Conservation (phyloP, 345 rosid genomes). For the Arabidopsis suecica region DNA sequence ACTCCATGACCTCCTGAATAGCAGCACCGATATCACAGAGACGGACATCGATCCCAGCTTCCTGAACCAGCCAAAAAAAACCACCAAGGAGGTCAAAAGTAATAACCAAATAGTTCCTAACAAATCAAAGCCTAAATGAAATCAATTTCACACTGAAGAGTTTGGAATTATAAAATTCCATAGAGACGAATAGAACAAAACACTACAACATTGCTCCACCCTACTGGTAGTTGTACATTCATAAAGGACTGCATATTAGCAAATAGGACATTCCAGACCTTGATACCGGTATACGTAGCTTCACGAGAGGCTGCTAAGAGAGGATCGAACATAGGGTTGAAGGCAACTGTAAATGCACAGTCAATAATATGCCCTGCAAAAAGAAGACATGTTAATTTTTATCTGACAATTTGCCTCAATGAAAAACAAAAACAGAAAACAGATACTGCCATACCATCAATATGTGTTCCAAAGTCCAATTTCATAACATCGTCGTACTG, state of each 20-base stretch:
- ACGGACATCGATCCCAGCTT: slow-evolving; percentile 95
- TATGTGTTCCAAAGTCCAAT: slow-evolving; percentile 96
- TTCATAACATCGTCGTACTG: slow-evolving; percentile 97
- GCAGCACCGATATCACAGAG: slow-evolving; percentile 98
- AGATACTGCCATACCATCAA: slow-evolving; percentile 64
- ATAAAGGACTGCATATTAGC: background rate
- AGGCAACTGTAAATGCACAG: slow-evolving; percentile 98
- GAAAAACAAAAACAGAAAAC: background rate
- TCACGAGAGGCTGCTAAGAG: slow-evolving; percentile 93
- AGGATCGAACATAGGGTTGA: slow-evolving; percentile 94
- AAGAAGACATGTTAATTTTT: slow-evolving; percentile 36
- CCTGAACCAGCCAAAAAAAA: slow-evolving; percentile 50
- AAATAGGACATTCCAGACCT: slow-evolving; percentile 54
- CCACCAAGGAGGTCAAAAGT: slow-evolving; percentile 11
- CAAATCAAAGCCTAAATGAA: background rate
- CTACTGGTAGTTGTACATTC: background rate
- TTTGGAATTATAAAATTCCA: background rate
- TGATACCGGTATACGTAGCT: slow-evolving; percentile 95
- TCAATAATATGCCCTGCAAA: slow-evolving; percentile 84
- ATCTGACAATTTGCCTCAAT: background rate
- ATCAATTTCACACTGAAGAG: background rate
- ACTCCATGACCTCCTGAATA: slow-evolving; percentile 98
- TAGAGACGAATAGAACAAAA: background rate
- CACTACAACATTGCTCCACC: slow-evolving; percentile 4
- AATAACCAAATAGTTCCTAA: background rate